A percentile compares a stretch with the other conserved stretches of the same genome.
These are phyloP conservation scores for Colletotrichum brevisporum DNA, from an alignment of 2,329 filamentous ascomycete genomes.

Conservation along the genomic window DNA sequence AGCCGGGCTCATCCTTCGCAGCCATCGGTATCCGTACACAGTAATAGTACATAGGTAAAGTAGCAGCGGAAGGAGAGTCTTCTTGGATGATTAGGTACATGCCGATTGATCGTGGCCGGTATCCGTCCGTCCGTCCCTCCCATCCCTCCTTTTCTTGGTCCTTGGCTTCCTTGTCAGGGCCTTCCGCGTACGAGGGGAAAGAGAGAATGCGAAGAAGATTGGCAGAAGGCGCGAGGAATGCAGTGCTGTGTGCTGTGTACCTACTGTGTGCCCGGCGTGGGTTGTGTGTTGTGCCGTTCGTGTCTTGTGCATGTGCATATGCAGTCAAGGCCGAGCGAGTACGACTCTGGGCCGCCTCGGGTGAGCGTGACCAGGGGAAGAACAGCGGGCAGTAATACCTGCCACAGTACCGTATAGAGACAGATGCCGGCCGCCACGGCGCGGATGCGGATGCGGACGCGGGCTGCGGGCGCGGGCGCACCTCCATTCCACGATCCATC, in stretches of 20 bases:
- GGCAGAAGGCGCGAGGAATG: conserved; percentile 36
- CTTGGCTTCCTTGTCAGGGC: too few relatives aligned
- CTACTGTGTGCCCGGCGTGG: not conserved
- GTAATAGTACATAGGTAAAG: not conserved
- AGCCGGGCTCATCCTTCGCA: not conserved
- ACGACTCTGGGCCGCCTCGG: conserved; percentile 3
- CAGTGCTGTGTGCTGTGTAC: conserved; percentile 12
- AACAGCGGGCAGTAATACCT: not conserved
- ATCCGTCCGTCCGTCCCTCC: too few relatives aligned
- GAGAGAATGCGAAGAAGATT: conserved; percentile 35
- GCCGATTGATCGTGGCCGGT: too few relatives aligned
- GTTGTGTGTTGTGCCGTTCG: conserved; percentile 4
- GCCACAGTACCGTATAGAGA: conserved; percentile 13
- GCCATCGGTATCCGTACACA: too few relatives aligned
- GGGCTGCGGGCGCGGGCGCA: conserved; percentile 11
- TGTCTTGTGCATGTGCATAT: conserved; percentile 34
- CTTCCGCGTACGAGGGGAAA: conserved; percentile 11
- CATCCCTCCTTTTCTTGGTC: not conserved
- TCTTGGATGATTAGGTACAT: too few relatives aligned
- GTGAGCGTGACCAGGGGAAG: conserved; percentile 12
- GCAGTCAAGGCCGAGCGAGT: conserved; percentile 30
- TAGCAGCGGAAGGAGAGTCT: not conserved
- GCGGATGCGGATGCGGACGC: conserved; percentile 15
- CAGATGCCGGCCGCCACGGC: conserved; percentile 29
- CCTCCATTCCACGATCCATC: conserved; percentile 23